A percentile compares a stretch with the other conserved stretches of the same genome.
These are phyloP conservation scores for Candida glucosophila DNA, from an alignment of 1,139 yeast species.

Conservation along the genomic window DNA sequence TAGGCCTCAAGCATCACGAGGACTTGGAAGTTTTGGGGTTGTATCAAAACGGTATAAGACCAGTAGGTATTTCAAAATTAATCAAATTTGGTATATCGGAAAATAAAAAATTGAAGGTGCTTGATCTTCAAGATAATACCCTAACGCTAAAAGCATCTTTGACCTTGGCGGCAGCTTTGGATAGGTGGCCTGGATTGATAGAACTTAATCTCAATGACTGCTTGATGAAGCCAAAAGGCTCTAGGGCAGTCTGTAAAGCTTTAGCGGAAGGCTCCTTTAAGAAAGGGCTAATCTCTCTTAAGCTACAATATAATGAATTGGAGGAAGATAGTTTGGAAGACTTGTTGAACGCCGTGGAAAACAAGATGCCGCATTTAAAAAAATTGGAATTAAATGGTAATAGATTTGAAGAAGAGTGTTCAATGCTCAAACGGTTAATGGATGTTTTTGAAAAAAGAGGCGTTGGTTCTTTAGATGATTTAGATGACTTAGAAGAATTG, in stretches of 20 bases:
- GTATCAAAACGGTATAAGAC: conserved; percentile 95
- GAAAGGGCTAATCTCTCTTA: conserved; percentile 45
- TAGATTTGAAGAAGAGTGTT: conserved; percentile 49
- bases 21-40: conserved; percentile 67
- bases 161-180: conserved; percentile 38
- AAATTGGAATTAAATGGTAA: conserved; percentile 85
- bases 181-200: conserved; percentile 35
- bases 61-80: conserved; percentile 75
- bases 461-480: conserved; percentile 75
- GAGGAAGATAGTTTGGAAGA: conserved; percentile 54
- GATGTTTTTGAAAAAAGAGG: conserved; percentile 67
- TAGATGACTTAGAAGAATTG: conserved; percentile 88
- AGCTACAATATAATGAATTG: conserved; percentile 85
- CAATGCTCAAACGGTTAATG: conserved; percentile 22
- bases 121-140: conserved; percentile 94
- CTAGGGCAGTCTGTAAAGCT: conserved; percentile 43
- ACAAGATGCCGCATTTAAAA: conserved; percentile 54
- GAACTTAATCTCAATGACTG: conserved; percentile 90
- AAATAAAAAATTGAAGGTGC: conserved; percentile 51
- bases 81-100: conserved; percentile 62
- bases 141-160: conserved; percentile 70
- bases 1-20: conserved; percentile 69
- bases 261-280: conserved; percentile 28
- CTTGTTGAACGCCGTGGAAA: conserved; percentile 43
- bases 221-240: conserved; percentile 72